Percentiles rank a stretch among this genome's conserved stretches.
Conservation (phyloP, 352 stramenopile genomes). For the Pythium aquatile region DNA sequence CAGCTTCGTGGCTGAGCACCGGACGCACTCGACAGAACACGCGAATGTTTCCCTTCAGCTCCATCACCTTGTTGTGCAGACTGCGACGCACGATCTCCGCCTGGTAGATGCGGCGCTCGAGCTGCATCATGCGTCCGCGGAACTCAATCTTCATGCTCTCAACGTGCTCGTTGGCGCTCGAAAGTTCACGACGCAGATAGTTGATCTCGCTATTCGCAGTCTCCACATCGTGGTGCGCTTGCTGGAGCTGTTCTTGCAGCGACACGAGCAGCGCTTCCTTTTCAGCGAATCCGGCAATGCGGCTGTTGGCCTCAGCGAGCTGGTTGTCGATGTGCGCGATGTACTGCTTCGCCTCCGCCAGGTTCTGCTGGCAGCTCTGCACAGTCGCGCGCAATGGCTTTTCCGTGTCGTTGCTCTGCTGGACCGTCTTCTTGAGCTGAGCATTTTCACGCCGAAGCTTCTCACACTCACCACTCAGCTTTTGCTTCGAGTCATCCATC, state of each 20-base stretch:
- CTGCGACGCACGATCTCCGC: constrained; percentile 69
- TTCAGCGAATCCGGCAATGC: constrained; percentile 30
- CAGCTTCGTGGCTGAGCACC: constrained; percentile 67
- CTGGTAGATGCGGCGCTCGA: constrained; percentile 58
- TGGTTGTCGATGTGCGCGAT: constrained; percentile 40
- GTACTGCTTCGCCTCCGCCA: constrained; percentile 29
- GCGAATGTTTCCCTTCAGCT: constrained; percentile 96
- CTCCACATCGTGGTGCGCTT: constrained; percentile 36
- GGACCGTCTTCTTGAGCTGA: constrained; percentile 32
- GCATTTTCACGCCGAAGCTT: constrained; percentile 43
- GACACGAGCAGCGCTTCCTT: constrained; percentile 39
- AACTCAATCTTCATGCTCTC: constrained; percentile 30
- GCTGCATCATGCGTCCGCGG: constrained; percentile 31
- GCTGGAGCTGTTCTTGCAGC: constrained; percentile 38
- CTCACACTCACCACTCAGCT: constrained; percentile 38
- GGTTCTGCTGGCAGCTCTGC: constrained; percentile 26
- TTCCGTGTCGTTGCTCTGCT: constrained; percentile 35
- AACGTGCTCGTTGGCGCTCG: constrained; percentile 25
- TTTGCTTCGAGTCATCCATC: constrained; percentile 37
- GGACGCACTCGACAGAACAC: constrained; percentile 95
- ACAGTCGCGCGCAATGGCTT: constrained; percentile 29
- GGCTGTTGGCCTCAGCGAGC: constrained; percentile 28
- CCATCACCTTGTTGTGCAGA: constrained; percentile 93
- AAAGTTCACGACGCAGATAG: constrained; percentile 15
- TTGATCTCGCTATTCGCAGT: constrained; percentile 20